These are phyloP conservation scores for Cyphellophora attinorum DNA, from an alignment of 2,329 filamentous ascomycete species.

Conservation along the genomic window DNA sequence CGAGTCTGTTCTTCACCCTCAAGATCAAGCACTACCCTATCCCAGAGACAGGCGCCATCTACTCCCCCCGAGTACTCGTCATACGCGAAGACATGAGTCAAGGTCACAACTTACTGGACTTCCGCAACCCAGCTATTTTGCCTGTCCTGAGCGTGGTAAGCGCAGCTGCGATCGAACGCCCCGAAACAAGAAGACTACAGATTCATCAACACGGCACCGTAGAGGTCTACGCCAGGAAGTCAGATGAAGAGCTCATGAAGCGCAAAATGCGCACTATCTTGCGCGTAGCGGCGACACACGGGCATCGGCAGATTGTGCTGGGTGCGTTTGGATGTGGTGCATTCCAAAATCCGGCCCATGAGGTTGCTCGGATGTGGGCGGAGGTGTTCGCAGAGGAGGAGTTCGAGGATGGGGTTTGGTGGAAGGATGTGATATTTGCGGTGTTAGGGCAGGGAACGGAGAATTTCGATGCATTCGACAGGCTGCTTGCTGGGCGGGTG, in stretches of 20 bases:
- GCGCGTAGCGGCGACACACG: slow-evolving; percentile 47
- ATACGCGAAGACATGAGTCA: slow-evolving; percentile 42
- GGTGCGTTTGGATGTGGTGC: slow-evolving; percentile 62
- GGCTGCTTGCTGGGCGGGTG: slow-evolving; percentile 11
- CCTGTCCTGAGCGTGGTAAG: slow-evolving; percentile 52
- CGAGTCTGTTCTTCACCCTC: slow-evolving; percentile 32
- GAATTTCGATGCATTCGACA: slow-evolving; percentile 12
- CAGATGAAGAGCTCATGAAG: slow-evolving; percentile 46
- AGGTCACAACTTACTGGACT: slow-evolving; percentile 39
- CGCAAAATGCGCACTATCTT: slow-evolving; percentile 54
- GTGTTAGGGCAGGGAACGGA: slow-evolving; percentile 25
- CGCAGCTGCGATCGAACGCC: slow-evolving; percentile 46
- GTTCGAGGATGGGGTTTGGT: slow-evolving; percentile 57
- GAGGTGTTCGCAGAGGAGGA: slow-evolving; percentile 53
- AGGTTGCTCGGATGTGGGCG: slow-evolving; percentile 54
- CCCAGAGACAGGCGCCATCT: slow-evolving; percentile 41
- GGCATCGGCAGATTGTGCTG: slow-evolving; percentile 52
- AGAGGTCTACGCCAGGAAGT: not conserved
- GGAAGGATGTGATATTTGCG: slow-evolving; percentile 56
- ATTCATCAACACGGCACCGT: no score
- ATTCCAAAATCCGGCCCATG: slow-evolving; percentile 51
- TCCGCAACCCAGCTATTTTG: slow-evolving; percentile 24
- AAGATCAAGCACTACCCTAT: slow-evolving; percentile 44
- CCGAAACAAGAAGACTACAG: no score
- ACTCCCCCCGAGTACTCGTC: slow-evolving; percentile 51